A percentile compares a stretch with the other conserved stretches of the same genome.
Conservation (phyloP, 306 rosid species). For the Quercus wislizeni region DNA sequence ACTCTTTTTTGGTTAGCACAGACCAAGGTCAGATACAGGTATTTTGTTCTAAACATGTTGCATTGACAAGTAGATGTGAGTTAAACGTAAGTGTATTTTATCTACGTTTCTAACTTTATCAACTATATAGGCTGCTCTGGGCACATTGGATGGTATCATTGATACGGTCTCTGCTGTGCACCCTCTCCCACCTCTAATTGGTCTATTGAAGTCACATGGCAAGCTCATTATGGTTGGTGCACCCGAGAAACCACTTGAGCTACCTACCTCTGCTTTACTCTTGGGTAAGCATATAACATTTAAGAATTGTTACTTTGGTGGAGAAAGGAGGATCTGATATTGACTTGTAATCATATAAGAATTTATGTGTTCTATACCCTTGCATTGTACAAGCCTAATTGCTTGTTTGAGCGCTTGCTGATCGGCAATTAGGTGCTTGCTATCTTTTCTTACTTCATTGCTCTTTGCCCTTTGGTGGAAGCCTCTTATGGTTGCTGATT, state of each 20-base stretch:
- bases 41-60: not conserved
- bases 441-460: not conserved
- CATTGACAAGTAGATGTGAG: not conserved
- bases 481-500: not conserved
- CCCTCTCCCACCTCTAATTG: not conserved
- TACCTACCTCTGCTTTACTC: not conserved
- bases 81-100: not conserved
- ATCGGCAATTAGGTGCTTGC: not conserved
- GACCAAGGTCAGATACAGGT: slow-evolving; percentile 19
- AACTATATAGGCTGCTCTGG: not conserved
- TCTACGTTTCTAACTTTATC: not conserved
- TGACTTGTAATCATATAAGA: not conserved
- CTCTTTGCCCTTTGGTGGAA: not conserved
- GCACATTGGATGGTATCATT: slow-evolving; percentile 18
- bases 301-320: too few relatives aligned
- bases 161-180: slow-evolving; percentile 15
- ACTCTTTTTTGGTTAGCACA: slow-evolving; percentile 10
- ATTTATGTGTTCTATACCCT: not conserved
- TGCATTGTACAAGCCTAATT: not conserved
- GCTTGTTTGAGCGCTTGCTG: not conserved
- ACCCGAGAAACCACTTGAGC: not conserved
- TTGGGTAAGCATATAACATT: not conserved
- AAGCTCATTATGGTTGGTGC: slow-evolving; percentile 13
- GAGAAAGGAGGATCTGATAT: not conserved
- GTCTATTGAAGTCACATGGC: slow-evolving; percentile 7